Evolutionary conservation across 352 stramenopile species (phyloP), one percentile per base, ranked within the genome.

Genomic region (Thraustotheca clavata): DNA sequence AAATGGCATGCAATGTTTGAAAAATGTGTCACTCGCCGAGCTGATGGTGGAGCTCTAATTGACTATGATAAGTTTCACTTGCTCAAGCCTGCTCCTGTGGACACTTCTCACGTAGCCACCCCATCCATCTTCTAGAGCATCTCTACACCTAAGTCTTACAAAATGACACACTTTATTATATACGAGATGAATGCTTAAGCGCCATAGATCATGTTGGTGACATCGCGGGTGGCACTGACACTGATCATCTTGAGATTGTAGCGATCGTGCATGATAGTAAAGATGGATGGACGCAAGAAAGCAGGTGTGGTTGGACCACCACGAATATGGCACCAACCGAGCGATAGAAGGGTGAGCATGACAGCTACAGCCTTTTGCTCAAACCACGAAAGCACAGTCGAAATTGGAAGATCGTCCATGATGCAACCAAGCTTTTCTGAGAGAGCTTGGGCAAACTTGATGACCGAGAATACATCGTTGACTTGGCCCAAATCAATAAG

Each of bases 51-150:
- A 40, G 67, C 87, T 3, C 71, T 77, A 48, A 87, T 94, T 63
- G 77, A 94, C 72, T 94, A 92, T 54, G 75, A 91, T 62, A 82
- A 79, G 59, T 94, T 94, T 67, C 85, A 94, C 59, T 35, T 78
- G 55, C 71, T 94, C 16, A 76, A 79, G 35, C 77, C 80, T 4
- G 84, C 79, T 38, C 80, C 80, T 7, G 24, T 49, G 11, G 57
- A 65, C n/a, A 35, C 14, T 11, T 29, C 26, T 40, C 20, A 18
- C 40, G 22, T 32, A 16, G 7, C n/a, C 9, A 34, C 57, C 4
- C 33, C 46, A 18, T 52, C 34, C 35, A 32, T 65, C 4, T 65
- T 65, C 55, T 65, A 32, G 43, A 49, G 18, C 8, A 40, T 40
- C 11, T 5, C 36, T 38, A n/a, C n/a, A n/a, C n/a, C n/a, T n/a